Percentiles rank a stretch among this genome's conserved stretches.
These are phyloP conservation scores for Echria macrotheca DNA, from an alignment of 495 filamentous ascomycete species.

Conservation along the genomic window DNA sequence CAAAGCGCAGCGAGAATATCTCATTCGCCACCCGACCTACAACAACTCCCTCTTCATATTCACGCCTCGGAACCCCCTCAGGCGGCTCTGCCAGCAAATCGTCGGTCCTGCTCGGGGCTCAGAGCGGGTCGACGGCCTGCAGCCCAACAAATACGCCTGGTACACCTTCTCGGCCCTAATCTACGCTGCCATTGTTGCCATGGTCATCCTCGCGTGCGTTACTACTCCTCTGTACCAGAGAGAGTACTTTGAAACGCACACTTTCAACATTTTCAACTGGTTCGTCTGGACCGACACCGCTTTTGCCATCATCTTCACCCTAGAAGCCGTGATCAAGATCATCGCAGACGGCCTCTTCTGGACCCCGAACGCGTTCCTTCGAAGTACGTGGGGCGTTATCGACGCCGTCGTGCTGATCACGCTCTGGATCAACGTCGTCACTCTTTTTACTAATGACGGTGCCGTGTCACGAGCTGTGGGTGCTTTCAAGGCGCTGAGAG, in stretches of 20 bases:
- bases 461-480: slow-evolving; percentile 84
- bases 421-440: slow-evolving; percentile 90
- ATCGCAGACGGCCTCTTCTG: slow-evolving; percentile 95
- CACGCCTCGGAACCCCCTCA: slow-evolving; percentile 64
- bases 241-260: slow-evolving; percentile 61
- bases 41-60: slow-evolving; percentile 93
- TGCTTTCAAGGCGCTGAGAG: slow-evolving; percentile 97
- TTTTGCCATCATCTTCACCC: slow-evolving; percentile 81
- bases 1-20: slow-evolving; percentile 82
- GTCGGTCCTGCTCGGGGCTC: slow-evolving; percentile 87
- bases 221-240: slow-evolving; percentile 93
- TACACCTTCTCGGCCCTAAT: slow-evolving; percentile 90
- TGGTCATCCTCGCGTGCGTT: slow-evolving; percentile 92
- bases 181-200: slow-evolving; percentile 89
- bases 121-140: slow-evolving; percentile 78
- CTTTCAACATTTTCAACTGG: slow-evolving; percentile 62
- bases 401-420: slow-evolving; percentile 90
- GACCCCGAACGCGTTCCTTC: slow-evolving; percentile 95
- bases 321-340: slow-evolving; percentile 88
- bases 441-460: slow-evolving; percentile 70
- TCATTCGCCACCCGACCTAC: slow-evolving; percentile 80
- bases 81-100: slow-evolving; percentile 78
- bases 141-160: slow-evolving; percentile 83
- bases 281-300: slow-evolving; percentile 88
- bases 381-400: slow-evolving; percentile 95